Evolutionary conservation across 345 rosid species (phyloP), one percentile per base, ranked within the genome.

Genomic region (Xanthoceras sorbifolium): DNA sequence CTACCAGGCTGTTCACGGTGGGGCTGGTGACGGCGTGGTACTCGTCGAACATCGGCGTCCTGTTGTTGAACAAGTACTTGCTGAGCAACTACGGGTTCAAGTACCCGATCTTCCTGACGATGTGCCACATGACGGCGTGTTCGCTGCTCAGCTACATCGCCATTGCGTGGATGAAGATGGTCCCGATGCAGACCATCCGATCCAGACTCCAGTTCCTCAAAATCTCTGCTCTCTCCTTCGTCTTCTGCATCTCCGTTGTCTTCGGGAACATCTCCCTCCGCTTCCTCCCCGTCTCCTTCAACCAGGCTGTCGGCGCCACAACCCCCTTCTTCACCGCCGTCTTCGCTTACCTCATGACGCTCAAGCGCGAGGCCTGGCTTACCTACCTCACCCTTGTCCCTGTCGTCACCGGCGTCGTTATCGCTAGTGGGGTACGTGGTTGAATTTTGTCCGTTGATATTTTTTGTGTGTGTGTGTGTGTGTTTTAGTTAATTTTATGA

Each of bases 61-160:
- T 97, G 82, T 75, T 97, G 67, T 85, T 97, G 34, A 97, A 97
- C 91, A 97, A 97, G 88, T 97, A 94, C 81, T 81, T 94, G 76
- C 85, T 97, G 5, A 91, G 96, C 87, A 94, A 94, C 79, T 97
- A 94, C 31, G 99, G 98, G 5, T 97, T 97, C 92, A 97, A 88
- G 88, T 97, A 94, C 80, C 99, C 99, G 76, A 97, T 97, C 86
- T 97, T 97, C 80, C 86, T 97, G 73, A 94, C 99, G 75, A 94
- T 97, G 98, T 97, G 99, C 72, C 99, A 97, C 88, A 97, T 97
- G 99, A 97, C 97, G 12, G 98, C 99, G 52, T 97, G 99, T 71
- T 91, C 97, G 46, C 77, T 97, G 83, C 83, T 97, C 46, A 92
- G 97, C 85, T 97, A 97, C 82, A 76, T 97, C 54, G 97, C 94